These are phyloP conservation scores for Gracilaria vermiculophylla DNA, from an alignment of 23 red algal species.

Conservation along the genomic window DNA sequence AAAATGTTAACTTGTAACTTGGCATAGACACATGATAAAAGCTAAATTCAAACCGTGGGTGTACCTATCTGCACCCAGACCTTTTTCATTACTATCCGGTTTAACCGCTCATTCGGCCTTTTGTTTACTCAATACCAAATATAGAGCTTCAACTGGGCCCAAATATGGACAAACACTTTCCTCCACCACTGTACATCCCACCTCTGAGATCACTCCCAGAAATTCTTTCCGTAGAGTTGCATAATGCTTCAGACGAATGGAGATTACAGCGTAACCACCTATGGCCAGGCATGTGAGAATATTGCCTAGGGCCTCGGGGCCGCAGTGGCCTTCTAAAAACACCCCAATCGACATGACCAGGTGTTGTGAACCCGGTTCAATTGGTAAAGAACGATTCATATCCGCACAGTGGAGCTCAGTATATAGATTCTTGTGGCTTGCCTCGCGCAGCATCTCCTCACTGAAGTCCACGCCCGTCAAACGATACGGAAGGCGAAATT, in stretches of 20 bases:
- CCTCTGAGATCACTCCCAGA: not conserved
- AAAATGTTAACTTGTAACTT: too few species aligned
- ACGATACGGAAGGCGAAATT: not conserved
- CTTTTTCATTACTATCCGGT: too few species aligned
- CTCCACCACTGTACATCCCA: not conserved
- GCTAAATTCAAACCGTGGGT: too few species aligned
- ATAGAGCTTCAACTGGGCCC: not conserved
- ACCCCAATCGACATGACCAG: not conserved
- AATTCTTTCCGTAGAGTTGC: not conserved
- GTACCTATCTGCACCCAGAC: too few species aligned
- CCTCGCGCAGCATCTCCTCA: not conserved
- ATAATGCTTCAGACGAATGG: not conserved
- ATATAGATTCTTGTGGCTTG: not conserved
- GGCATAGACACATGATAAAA: too few species aligned
- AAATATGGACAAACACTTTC: constrained; percentile 2
- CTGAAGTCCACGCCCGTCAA: not conserved
- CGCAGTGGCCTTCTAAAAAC: not conserved
- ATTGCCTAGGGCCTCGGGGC: not conserved
- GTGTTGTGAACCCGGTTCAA: not conserved
- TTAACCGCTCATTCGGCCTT: too few species aligned
- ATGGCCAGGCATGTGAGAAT: not conserved
- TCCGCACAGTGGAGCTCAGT: not conserved
- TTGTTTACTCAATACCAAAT: not conserved
- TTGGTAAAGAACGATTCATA: not conserved
- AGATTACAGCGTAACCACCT: constrained; percentile 8